Evolutionary conservation across 2,329 filamentous ascomycete genomes (phyloP).

Genomic region (Fusarium falciforme): DNA sequence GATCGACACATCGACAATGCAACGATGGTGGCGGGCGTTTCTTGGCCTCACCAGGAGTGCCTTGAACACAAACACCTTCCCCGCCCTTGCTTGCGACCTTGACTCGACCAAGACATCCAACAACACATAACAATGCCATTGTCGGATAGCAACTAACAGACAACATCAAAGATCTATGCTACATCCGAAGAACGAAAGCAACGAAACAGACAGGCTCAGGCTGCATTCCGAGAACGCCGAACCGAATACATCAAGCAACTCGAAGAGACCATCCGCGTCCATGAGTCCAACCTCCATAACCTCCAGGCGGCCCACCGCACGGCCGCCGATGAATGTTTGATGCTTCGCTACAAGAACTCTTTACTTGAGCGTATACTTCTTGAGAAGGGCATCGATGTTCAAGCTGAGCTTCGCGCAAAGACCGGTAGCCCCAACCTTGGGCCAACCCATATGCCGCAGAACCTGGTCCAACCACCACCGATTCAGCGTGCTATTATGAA

Average conservation of each 20-base stretch:
- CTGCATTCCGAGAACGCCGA: conserved; percentile 93
- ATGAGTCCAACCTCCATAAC: conserved; percentile 93
- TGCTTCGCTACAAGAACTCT: conserved; percentile 99
- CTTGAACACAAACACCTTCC: conserved; percentile 8
- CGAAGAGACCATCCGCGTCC: conserved; percentile 95
- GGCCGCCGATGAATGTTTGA: conserved; percentile 95
- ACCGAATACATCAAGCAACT: conserved; percentile 99
- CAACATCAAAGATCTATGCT: conserved; percentile 82
- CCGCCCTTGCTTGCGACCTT: conserved; percentile 1
- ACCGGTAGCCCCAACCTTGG: conserved; percentile 86
- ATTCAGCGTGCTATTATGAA: conserved; percentile 86
- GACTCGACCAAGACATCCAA: background rate
- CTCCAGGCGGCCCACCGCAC: conserved; percentile 94
- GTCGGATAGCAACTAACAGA: conserved; percentile 32
- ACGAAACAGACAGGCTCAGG: conserved; percentile 95
- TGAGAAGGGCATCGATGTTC: conserved; percentile 98
- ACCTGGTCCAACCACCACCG: conserved; percentile 77
- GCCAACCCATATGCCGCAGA: conserved; percentile 75
- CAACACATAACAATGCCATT: conserved; percentile 12
- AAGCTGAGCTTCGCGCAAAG: conserved; percentile 93
- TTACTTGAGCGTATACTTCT: conserved; percentile 93
- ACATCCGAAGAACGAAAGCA: conserved; percentile 99
- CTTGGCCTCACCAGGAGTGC: background rate
- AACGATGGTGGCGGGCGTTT: background rate
- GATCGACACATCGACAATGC: background rate